Evolutionary conservation across 352 stramenopile genomes (phyloP), one percentile per base, ranked within the genome.

Genomic region (Pythium graminicola): DNA sequence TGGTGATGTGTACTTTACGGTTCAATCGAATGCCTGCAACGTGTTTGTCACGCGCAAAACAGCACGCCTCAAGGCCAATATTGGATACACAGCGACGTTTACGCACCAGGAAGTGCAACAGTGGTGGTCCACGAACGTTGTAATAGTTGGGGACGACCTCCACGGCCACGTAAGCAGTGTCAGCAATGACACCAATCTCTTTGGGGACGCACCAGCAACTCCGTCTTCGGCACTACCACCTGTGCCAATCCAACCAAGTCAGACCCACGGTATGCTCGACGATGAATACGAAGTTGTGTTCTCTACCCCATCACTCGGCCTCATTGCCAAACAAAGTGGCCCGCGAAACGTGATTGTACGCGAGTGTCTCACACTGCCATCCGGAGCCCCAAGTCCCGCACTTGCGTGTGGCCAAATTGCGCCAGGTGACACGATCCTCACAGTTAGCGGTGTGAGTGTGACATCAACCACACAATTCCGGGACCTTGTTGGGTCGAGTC

Each of bases 11-110:
- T 89, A 89, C 54, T 88, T 93, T 31, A 86, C 73, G 1, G 67
- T 92, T 14, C 76, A 86, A 46, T 92, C 76, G 19, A 93, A 92
- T 47, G 83, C 81, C 4, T 93, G 82, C 62, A 87, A 81, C 39
- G 65, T 91, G 45, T 89, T 81, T 36, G 68, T 81, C n/a, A 89
- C 81, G 14, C 77, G 83, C 23, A 88, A 89, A 61, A 88, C 70
- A 7, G 81, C 79, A 38, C 76, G 81, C 0, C 58, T 93, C 6
- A 77, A 78, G 46, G 67, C 79, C 2, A 89, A 92, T 44, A 60
- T 73, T n/a, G 83, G 83, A 0, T 93, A 89, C 58, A 87, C 81
- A 0, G 79, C 83, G 8, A 86, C 81, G 19, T 91, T 93, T 44
- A 92, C 81, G 31, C 68, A 88, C 31, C 83, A 93, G 62, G 81